Conservation (phyloP, 2,329 filamentous ascomycete genomes). For the Diaporthe citrichinensis region DNA sequence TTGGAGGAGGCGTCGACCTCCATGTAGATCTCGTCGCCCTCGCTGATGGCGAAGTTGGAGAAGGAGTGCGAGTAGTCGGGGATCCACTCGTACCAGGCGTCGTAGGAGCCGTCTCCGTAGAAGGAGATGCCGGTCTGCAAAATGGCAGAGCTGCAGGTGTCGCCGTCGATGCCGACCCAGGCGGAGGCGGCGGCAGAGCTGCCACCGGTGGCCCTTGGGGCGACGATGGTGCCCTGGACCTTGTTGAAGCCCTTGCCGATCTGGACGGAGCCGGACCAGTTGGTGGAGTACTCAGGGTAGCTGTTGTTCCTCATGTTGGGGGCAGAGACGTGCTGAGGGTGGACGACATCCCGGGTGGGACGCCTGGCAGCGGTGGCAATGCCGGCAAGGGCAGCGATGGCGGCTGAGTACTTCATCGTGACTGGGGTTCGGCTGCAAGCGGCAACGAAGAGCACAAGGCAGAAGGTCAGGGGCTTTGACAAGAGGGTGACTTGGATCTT, state of each 20-base stretch:
- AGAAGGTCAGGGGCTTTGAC: slow-evolving; percentile 13
- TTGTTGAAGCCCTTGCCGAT: slow-evolving; percentile 64
- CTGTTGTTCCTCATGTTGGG: slow-evolving; percentile 54
- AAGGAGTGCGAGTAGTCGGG: slow-evolving; percentile 61
- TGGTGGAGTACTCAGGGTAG: slow-evolving; percentile 65
- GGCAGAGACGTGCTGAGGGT: slow-evolving; percentile 43
- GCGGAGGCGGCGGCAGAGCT: slow-evolving; percentile 61
- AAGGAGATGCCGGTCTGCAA: slow-evolving; percentile 72
- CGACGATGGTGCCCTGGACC: slow-evolving; percentile 65
- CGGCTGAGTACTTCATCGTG: slow-evolving; percentile 65
- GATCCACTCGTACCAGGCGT: slow-evolving; percentile 74
- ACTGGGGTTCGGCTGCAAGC: neutral
- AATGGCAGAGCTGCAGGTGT: slow-evolving; percentile 60
- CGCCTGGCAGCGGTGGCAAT: slow-evolving; percentile 53
- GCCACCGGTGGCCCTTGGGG: slow-evolving; percentile 60
- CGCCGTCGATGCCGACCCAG: slow-evolving; percentile 71
- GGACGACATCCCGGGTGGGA: slow-evolving; percentile 49
- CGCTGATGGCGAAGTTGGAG: slow-evolving; percentile 36
- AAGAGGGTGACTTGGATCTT: slow-evolving; percentile 14
- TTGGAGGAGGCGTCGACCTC: slow-evolving; percentile 53
- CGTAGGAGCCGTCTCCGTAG: slow-evolving; percentile 56
- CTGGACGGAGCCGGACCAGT: slow-evolving; percentile 73
- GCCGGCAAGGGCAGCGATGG: slow-evolving; percentile 52
- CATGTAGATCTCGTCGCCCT: slow-evolving; percentile 43
- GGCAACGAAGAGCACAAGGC: neutral